Base-by-base conservation (phyloP, 768 basidiomycete genomes). In the Suillus subaureus region DNA sequence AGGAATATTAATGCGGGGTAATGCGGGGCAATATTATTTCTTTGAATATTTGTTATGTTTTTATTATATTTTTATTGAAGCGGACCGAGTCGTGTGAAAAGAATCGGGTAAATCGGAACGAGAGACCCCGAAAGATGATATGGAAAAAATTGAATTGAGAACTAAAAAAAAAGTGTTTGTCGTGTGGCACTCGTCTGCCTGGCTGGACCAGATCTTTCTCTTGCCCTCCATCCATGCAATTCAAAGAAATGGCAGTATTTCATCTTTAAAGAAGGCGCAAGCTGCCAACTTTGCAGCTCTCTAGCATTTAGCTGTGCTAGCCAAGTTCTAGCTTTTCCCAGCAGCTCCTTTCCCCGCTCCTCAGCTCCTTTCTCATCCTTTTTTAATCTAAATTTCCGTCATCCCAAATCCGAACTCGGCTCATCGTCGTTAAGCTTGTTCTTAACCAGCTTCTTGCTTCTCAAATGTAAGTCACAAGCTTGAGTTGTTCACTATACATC, bases 1-100 rank as follows among this genome's bases (percentile, higher is more conserved):
- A 4, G 28, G 33, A 12, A 13, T 40, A 40, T 39, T 21, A 54
- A 52, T 66, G 66, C 43, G 66, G 66, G 66, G 66, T 63, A 40
- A 40, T 40, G 39, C 13, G 39, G 39, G 39, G 35, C 35, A 35
- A 35, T 35, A 35, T 35, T 35, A 35, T 35, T 54, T 54, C 8
- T 33, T 28, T 15, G 51, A 52, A 52, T 52, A 52, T 52, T 52
- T 52, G 15, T 26, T 4, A 28, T 54, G 2, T 40, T 54, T 54
- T 51, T 33, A 43, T 45, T 58, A 5, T 60, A 26, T 43, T 42
- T 45, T 43, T 54, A 31, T 31, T 18, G 28, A 18, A 31, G 52
- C 52, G 56, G 56, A 58, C 40, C 40, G 58, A 9, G 26, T 15
- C 26, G 57, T 58, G 57, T 37, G 23, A 58, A 58, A 21, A 21